A percentile compares a stretch with the other conserved stretches of the same genome.
phyloP scores from a whole-genome alignment of 148 eudicot genomes.

The Amaranthus cruentus region DNA sequence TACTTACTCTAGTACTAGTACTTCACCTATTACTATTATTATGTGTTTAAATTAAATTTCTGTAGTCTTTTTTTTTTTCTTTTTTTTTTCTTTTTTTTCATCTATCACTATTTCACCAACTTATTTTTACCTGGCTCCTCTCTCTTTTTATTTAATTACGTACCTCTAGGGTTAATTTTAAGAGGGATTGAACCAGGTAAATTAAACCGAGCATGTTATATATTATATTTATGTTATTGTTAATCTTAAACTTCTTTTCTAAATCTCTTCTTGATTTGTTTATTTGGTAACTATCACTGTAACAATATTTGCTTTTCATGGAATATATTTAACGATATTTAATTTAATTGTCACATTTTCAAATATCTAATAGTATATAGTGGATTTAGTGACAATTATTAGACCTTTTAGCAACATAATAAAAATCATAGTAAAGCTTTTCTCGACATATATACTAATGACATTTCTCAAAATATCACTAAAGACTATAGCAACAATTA shows the following conservation, averaged over 20 bases:
- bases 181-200: background rate
- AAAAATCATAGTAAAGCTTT: no score
- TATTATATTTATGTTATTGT: slow-evolving; percentile 18
- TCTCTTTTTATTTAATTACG: slow-evolving; percentile 15
- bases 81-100: background rate
- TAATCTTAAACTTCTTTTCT: background rate
- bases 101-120: background rate
- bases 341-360: no score
- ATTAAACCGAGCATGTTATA: background rate
- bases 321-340: no score
- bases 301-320: no score
- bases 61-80: background rate
- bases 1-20: slow-evolving; percentile 18
- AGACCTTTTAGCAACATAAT: no score
- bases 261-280: background rate
- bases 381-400: no score
- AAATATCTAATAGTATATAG: no score
- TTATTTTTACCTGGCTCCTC: slow-evolving; percentile 7
- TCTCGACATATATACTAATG: no score
- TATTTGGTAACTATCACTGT: no score
- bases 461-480: no score
- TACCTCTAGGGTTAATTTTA: background rate
- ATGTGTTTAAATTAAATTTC: background rate
- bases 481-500: no score
- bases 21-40: slow-evolving; percentile 7